Conservation (phyloP, 2,329 filamentous ascomycete species). For the Aspergillus felis region DNA sequence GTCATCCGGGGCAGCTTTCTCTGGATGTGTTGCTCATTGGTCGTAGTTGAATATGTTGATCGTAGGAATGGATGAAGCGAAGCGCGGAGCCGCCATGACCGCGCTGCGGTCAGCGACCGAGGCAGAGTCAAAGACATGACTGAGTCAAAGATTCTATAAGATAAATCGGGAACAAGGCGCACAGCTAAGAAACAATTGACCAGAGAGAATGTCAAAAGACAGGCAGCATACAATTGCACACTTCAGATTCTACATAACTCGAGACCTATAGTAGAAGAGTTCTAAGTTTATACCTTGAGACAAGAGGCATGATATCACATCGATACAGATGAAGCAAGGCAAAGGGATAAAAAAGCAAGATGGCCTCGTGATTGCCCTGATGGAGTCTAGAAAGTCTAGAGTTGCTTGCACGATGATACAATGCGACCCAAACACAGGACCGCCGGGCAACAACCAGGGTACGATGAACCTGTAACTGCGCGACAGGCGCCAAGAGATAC, state of each 20-base stretch:
- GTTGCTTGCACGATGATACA: conserved; percentile 25
- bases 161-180: conserved; percentile 2
- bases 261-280: not conserved
- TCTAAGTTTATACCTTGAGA: not conserved
- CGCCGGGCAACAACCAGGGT: conserved; percentile 21
- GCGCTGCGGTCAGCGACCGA: conserved; percentile 13
- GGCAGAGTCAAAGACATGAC: conserved; percentile 15
- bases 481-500: conserved; percentile 2
- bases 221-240: not conserved
- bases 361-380: conserved; percentile 23
- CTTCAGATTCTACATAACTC: not conserved
- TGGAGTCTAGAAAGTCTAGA: conserved; percentile 15
- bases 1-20: conserved; percentile 22
- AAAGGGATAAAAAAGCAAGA: conserved; percentile 14
- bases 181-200: not conserved
- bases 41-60: conserved; percentile 18
- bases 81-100: conserved; percentile 6
- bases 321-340: not conserved
- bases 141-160: not conserved
- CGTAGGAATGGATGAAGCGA: conserved; percentile 7
- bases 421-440: conserved; percentile 19
- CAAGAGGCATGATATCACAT: not conserved
- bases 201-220: not conserved
- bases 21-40: conserved; percentile 29
- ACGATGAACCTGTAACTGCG: conserved; percentile 12